phyloP scores from a whole-genome alignment of 306 rosid genomes.

The Vicia villosa region DNA sequence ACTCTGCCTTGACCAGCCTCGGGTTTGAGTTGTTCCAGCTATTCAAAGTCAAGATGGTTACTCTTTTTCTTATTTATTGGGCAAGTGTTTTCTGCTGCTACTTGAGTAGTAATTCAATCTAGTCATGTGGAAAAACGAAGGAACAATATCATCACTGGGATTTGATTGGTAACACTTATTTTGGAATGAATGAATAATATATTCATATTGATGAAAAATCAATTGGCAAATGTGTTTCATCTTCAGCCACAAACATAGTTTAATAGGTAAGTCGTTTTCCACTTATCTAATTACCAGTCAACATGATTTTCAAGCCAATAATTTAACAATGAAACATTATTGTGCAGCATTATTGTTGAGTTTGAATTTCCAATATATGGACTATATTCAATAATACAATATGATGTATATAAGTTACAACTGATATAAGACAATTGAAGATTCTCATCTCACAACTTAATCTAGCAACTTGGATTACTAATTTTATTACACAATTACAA shows the following conservation, averaged over 20 bases:
- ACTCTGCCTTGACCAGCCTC: too few relatives aligned
- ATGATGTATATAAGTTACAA: constrained; percentile 10
- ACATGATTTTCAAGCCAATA: background rate
- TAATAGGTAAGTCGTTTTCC: background rate
- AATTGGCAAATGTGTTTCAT: constrained; percentile 35
- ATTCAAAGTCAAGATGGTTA: constrained; percentile 1
- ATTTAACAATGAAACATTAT: background rate
- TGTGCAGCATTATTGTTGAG: background rate
- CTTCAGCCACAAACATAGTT: constrained; percentile 28
- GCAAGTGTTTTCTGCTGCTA: background rate
- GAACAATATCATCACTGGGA: constrained; percentile 34
- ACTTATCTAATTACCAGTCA: background rate
- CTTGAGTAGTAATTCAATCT: constrained; percentile 31
- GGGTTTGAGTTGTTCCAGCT: too few relatives aligned
- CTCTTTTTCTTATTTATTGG: constrained; percentile 34
- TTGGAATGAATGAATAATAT: constrained; percentile 20
- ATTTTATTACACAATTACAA: background rate
- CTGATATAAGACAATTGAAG: constrained; percentile 11
- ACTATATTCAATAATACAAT: constrained; percentile 7
- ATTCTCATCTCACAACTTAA: constrained; percentile 21
- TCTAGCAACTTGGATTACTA: constrained; percentile 22
- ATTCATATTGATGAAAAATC: background rate
- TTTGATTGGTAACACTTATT: constrained; percentile 27
- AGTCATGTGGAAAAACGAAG: constrained; percentile 24
- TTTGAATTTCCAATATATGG: background rate